Conservation (phyloP, 1,139 yeast genomes). For the Saccharomyces pastorianus region DNA sequence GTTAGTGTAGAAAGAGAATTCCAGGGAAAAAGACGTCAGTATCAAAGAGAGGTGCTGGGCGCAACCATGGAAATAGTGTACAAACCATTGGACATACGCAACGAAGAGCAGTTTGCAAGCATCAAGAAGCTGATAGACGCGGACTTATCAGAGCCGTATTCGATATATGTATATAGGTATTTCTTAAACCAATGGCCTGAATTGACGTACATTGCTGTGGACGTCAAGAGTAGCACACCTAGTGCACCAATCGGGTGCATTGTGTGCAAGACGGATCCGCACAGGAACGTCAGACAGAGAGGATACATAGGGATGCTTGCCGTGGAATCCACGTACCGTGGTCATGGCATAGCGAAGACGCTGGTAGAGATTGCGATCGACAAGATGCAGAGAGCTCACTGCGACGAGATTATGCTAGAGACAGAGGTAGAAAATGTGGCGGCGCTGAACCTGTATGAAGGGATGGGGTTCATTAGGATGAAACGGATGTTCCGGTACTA, state of each 20-base stretch:
- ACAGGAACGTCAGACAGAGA: slow-evolving; percentile 58
- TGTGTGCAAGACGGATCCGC: slow-evolving; percentile 76
- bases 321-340: slow-evolving; percentile 62
- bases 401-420: slow-evolving; percentile 86
- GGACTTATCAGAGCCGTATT: slow-evolving; percentile 66
- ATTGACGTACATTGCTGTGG: slow-evolving; percentile 45
- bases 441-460: slow-evolving; percentile 74
- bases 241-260: slow-evolving; percentile 63
- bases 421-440: slow-evolving; percentile 78
- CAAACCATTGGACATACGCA: slow-evolving; percentile 22
- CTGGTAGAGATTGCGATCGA: slow-evolving; percentile 58
- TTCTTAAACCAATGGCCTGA: slow-evolving; percentile 66
- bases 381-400: slow-evolving; percentile 52
- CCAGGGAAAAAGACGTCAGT: background rate
- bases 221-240: slow-evolving; percentile 18
- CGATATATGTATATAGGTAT: slow-evolving; percentile 61
- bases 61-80: slow-evolving; percentile 17
- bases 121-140: slow-evolving; percentile 44
- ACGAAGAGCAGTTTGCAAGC: slow-evolving; percentile 27
- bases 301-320: slow-evolving; percentile 97
- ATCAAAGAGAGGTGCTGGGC: background rate
- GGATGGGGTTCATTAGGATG: slow-evolving; percentile 75
- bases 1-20: background rate
- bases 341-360: slow-evolving; percentile 70
- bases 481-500: slow-evolving; percentile 82